Base-by-base conservation (phyloP, 108 stramenopile species). In the Fistulifera pelliculosa region DNA sequence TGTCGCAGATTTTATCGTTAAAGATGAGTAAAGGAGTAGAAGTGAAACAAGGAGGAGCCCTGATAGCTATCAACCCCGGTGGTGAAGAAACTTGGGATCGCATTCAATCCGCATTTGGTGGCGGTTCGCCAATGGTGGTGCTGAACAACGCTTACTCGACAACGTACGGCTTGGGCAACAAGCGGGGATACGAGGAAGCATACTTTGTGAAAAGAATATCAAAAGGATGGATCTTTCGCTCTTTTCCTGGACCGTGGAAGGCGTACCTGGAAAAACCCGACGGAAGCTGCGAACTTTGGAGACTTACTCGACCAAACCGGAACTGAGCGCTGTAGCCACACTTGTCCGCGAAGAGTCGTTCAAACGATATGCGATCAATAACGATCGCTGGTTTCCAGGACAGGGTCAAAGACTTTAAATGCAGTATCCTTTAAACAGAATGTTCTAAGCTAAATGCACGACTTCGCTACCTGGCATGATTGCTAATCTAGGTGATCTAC, bases 181-280 rank as follows among this genome's bases (percentile, higher is more conserved):
- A 82, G 52, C 70, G 66, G 27, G 77, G 78, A 8, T 85, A 75
- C 44, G 83, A 93, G 56, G 91, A 90, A 49, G 56, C 56, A 2
- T 83, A 80, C 70, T 93, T 87, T 53, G 47, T 90, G 23, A 94
- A 94, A 65, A 47, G 93, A 45, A 84, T 94, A 26, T 75, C 73
- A 24, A 90, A 89, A 61, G 93, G 93, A 35, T 94, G 83, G 70
- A 72, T 93, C 2, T 94, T 77, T 56, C 73, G 89, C 17, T 31
- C 67, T 1, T 87, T 71, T 54, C 93, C 93, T n/a, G 86, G 86
- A 1, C 73, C 77, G 13, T 94, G 93, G 93, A 62, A 85, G 66
- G 89, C 93, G 11, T 79, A 80, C 40, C 31, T 94, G 16, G 93
- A 94, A 60, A 85, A 77, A 57, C 93, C 93, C 1, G 89, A 88